These are phyloP conservation scores for Globisporangium ultimum DNA, from an alignment of 352 stramenopile species.

Conservation along the genomic window DNA sequence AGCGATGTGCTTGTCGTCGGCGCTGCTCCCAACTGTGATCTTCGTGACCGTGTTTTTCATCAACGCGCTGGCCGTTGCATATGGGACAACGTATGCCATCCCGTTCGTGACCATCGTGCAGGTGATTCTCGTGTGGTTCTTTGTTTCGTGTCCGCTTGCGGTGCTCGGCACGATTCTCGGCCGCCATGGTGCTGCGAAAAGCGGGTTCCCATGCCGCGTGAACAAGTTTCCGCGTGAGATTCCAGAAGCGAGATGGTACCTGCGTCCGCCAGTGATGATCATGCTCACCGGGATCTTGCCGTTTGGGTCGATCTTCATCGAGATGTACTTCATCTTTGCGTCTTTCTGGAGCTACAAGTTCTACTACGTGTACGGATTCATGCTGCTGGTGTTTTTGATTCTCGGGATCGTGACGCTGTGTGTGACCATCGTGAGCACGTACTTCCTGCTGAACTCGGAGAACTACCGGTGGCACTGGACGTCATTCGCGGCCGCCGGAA, in stretches of 20 bases:
- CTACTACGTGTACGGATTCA: conserved; percentile 99
- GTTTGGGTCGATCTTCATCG: conserved; percentile 99
- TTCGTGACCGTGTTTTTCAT: conserved; percentile 89
- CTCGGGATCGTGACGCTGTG: conserved; percentile 97
- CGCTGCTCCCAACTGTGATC: conserved; percentile 68
- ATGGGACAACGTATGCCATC: conserved; percentile 85
- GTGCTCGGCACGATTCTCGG: conserved; percentile 97
- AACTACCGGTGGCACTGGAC: conserved; percentile 99
- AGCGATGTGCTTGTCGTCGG: conserved; percentile 81
- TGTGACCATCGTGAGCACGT: conserved; percentile 98
- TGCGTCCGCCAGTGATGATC: conserved; percentile 88
- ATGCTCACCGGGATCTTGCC: conserved; percentile 95
- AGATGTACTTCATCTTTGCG: conserved; percentile 99
- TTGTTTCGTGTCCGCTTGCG: conserved; percentile 95
- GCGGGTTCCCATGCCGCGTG: conserved; percentile 89
- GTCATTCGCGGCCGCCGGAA: conserved; percentile 92
- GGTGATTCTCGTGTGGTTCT: conserved; percentile 96
- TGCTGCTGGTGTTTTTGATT: conserved; percentile 98
- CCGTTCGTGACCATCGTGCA: conserved; percentile 85
- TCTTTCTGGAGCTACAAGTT: conserved; percentile 99
- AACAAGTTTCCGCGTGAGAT: conserved; percentile 96
- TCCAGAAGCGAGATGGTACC: conserved; percentile 75
- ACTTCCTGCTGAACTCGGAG: conserved; percentile 98
- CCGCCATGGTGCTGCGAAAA: conserved; percentile 89
- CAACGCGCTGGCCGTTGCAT: conserved; percentile 77